A percentile compares a stretch with the other conserved stretches of the same genome.
Evolutionary conservation across 1,139 yeast genomes (phyloP).

Genomic region (Blastobotrys elegans): DNA sequence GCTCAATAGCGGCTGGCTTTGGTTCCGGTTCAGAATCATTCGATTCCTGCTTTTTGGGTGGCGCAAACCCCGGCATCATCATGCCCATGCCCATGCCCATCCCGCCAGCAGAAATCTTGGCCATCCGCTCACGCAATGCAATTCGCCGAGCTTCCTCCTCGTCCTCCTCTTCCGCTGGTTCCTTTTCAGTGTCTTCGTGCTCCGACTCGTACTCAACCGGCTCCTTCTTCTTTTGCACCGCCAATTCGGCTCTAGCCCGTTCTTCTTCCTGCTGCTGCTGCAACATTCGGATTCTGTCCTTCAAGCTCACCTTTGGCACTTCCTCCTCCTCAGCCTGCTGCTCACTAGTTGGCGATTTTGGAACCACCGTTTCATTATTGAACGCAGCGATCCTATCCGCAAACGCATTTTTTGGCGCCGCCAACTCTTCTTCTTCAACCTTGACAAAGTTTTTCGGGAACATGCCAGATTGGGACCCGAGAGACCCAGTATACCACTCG

Average conservation of each 20-base stretch:
- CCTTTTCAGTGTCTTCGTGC: slow-evolving; percentile 14
- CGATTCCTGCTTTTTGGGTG: slow-evolving; percentile 29
- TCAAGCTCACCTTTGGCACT: slow-evolving; percentile 72
- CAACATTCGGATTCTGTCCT: slow-evolving; percentile 78
- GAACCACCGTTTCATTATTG: slow-evolving; percentile 37
- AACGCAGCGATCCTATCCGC: slow-evolving; percentile 43
- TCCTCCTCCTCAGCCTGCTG: slow-evolving; percentile 35
- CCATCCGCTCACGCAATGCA: slow-evolving; percentile 89
- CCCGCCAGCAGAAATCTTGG: slow-evolving; percentile 78
- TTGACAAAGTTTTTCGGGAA: slow-evolving; percentile 83
- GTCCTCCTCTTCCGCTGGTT: slow-evolving; percentile 36
- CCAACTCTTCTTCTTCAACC: slow-evolving; percentile 5
- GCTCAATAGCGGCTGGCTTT: not conserved
- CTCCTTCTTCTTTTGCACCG: slow-evolving; percentile 55
- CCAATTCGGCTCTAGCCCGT: slow-evolving; percentile 67
- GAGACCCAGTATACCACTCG: slow-evolving; percentile 83
- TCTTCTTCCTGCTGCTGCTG: slow-evolving; percentile 81
- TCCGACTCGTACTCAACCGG: no score
- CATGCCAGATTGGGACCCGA: slow-evolving; percentile 59
- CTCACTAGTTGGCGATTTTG: slow-evolving; percentile 18
- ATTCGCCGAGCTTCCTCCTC: slow-evolving; percentile 77
- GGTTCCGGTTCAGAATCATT: slow-evolving; percentile 12
- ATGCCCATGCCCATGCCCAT: slow-evolving; percentile 55
- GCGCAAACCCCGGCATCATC: slow-evolving; percentile 26
- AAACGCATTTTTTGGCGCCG: slow-evolving; percentile 29